Percentiles rank a stretch among this genome's conserved stretches.
phyloP scores from a whole-genome alignment of 2,329 filamentous ascomycete genomes.

The Coleophoma eucalyptorum region DNA sequence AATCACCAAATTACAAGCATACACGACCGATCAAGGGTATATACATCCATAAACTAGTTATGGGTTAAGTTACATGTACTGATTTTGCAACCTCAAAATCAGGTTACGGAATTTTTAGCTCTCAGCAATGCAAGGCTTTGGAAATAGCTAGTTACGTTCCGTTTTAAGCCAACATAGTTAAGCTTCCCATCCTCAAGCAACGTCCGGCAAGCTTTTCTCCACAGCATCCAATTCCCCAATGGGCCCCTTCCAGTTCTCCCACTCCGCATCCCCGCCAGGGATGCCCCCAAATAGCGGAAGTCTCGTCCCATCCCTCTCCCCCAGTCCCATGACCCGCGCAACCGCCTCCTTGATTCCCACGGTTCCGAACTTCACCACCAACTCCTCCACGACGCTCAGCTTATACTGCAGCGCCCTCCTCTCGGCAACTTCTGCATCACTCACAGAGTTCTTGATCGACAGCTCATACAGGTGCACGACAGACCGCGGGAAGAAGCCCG shows the following conservation, averaged over 20 bases:
- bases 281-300: constrained; percentile 56
- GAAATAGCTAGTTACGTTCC: too few relatives aligned
- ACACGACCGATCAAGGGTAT: too few relatives aligned
- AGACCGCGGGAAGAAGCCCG: constrained; percentile 60
- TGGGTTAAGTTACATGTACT: too few relatives aligned
- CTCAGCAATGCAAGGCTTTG: too few relatives aligned
- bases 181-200: not conserved
- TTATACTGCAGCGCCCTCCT: constrained; percentile 55
- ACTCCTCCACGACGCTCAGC: constrained; percentile 57
- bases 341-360: constrained; percentile 65
- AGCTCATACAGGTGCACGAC: constrained; percentile 55
- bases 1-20: too few relatives aligned
- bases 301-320: constrained; percentile 54
- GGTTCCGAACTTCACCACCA: constrained; percentile 55
- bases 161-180: too few relatives aligned
- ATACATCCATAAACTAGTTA: too few relatives aligned
- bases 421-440: constrained; percentile 41
- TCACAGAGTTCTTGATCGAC: constrained; percentile 29
- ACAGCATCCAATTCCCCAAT: constrained; percentile 24
- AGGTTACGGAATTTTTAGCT: too few relatives aligned
- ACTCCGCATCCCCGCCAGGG: constrained; percentile 45
- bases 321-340: constrained; percentile 53
- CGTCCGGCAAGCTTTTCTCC: constrained; percentile 15
- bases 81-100: too few relatives aligned
- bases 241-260: constrained; percentile 38